Evolutionary conservation across 73 alveolate genomes (phyloP), one percentile per base, ranked within the genome.

Genomic region (Paramecium octaurelia): DNA sequence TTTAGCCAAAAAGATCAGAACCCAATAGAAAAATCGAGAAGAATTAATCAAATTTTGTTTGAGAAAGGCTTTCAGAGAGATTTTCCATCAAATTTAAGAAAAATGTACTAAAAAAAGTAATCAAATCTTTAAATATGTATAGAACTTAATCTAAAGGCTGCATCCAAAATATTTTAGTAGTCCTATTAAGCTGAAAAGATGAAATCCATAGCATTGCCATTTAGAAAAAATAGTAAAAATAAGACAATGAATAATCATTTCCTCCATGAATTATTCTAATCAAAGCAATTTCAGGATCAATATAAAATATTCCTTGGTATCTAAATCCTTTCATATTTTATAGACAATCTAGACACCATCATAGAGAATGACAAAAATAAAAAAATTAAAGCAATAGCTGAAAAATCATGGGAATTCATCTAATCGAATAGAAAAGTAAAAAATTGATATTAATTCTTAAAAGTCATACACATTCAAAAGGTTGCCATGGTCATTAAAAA

Each of bases 221-320:
- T 73, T 42, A 73, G 87, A 38, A 73, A 73, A 43, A 73, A 73
- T 73, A 73, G 87, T 38, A 73, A 73, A 73, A 73, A n/a, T 36
- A 73, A 73, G n/a, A 73, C 87, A 8, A 73, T 73, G 87, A 73
- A 73, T 18, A 36, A 23, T 21, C 59, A 73, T 36, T 73, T 73
- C 21, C 59, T 73, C 16, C 34, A 16, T 73, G 34, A 73, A 34
- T 16, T 73, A 20, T 73, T 73, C 24, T 36, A 40, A 38, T 73
- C 87, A 8, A 36, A 73, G 10, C 12, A 73, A 34, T 73, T 73
- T 35, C 16, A 21, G 14, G 57, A 73, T 73, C 36, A 73, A 36
- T 73, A 73, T 36, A 36, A 34, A 36, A 73, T 23, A 10, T 73
- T 73, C 8, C 46, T 73, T 29, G 87, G 87, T 73, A 73, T 35